Conservation (phyloP, 345 rosid species). For the Eucalyptus rudis region DNA sequence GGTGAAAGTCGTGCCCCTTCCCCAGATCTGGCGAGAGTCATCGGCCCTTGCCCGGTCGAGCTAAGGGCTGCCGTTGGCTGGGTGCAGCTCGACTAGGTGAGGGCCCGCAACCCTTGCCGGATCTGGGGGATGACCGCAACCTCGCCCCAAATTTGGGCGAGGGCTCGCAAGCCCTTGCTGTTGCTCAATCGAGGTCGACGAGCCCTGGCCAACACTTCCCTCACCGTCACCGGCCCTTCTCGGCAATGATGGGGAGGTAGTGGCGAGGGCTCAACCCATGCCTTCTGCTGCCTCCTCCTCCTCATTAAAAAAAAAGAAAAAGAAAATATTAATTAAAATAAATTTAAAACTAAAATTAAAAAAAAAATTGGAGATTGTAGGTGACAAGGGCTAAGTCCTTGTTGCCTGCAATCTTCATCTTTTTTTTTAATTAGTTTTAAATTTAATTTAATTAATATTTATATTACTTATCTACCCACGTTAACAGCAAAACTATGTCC, state of each 20-base stretch:
- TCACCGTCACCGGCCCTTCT: fast-evolving
- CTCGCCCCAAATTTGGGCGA: too few species aligned
- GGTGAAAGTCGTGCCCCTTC: fast-evolving
- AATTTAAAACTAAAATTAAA: too few species aligned
- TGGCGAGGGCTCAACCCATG: too few species aligned
- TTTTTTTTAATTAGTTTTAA: too few species aligned
- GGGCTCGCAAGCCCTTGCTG: fast-evolving
- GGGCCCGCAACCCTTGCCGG: fast-evolving
- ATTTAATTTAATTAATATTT: too few species aligned
- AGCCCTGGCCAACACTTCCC: fast-evolving
- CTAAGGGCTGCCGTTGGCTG: fast-evolving
- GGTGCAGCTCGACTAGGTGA: fast-evolving
- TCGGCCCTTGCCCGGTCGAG: fast-evolving
- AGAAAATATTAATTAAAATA: too few species aligned
- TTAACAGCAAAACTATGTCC: fast-evolving
- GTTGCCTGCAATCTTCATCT: fast-evolving
- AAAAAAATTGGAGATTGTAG: too few species aligned
- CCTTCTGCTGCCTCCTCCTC: too few species aligned
- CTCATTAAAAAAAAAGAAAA: too few species aligned
- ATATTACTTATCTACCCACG: too few species aligned
- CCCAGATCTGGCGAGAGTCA: fast-evolving
- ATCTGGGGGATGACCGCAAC: fast-evolving
- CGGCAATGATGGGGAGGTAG: fast-evolving
- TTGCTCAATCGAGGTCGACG: fast-evolving
- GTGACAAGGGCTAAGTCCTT: fast-evolving